These are phyloP conservation scores for Phyllosticta citriasiana DNA, from an alignment of 2,329 filamentous ascomycete genomes.

Conservation along the genomic window DNA sequence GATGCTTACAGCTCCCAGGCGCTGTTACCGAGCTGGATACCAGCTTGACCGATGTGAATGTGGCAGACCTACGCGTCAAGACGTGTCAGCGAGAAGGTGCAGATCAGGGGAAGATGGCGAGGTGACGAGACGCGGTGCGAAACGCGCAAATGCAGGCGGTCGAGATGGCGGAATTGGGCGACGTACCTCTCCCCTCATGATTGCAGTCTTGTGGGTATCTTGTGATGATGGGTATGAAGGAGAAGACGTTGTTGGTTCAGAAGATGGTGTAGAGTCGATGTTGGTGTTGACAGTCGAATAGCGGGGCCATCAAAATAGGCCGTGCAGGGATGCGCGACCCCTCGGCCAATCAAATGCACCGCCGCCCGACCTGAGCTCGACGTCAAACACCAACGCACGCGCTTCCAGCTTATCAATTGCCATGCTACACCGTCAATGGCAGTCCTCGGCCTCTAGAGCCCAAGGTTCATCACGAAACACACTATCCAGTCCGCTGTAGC, in stretches of 20 bases:
- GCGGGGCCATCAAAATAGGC: conserved; percentile 10
- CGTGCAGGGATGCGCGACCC: conserved; percentile 4
- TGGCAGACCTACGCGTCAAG: conserved; percentile 46
- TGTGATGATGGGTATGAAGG: conserved; percentile 4
- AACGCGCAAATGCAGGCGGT: conserved; percentile 4
- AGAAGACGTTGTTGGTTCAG: neutral
- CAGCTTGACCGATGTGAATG: conserved; percentile 61
- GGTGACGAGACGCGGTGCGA: neutral
- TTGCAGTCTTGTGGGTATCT: conserved; percentile 14
- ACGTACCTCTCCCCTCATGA: conserved; percentile 33
- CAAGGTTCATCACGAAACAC: neutral
- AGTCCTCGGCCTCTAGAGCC: no score
- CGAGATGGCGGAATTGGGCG: conserved; percentile 3
- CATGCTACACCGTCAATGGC: no score
- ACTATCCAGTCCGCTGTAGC: neutral
- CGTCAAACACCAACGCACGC: neutral
- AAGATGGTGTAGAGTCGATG: neutral
- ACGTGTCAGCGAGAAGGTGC: conserved; percentile 6
- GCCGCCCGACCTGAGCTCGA: neutral
- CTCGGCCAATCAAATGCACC: neutral
- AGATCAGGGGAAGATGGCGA: conserved; percentile 8
- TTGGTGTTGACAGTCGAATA: conserved; percentile 11
- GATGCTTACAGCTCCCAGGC: conserved; percentile 63
- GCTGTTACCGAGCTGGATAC: conserved; percentile 64
- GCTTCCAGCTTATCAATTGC: neutral